Evolutionary conservation across 2,329 filamentous ascomycete species (phyloP).

Genomic region (Beauveria pseudobassiana): DNA sequence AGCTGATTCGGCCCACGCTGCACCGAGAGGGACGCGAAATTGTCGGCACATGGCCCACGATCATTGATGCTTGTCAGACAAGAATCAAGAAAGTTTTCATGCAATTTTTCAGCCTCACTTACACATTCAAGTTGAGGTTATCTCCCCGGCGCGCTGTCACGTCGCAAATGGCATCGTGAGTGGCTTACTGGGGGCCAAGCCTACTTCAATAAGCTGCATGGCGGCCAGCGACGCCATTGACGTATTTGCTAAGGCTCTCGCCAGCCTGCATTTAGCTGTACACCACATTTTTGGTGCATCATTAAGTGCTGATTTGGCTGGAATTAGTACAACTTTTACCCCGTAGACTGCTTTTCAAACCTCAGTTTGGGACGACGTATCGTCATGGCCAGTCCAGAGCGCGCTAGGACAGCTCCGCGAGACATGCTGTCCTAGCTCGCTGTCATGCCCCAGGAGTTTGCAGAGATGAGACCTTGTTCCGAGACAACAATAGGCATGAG

Average conservation of each 20-base stretch:
- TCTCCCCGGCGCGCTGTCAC: background rate
- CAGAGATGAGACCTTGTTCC: no score
- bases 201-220: background rate
- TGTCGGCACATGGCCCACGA: background rate
- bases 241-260: background rate
- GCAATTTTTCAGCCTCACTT: background rate
- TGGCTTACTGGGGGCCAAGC: background rate
- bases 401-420: no score
- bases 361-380: background rate
- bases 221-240: background rate
- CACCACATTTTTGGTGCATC: accelerated
- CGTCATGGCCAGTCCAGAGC: no score
- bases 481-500: no score
- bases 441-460: no score
- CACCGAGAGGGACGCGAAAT: background rate
- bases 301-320: background rate
- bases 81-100: background rate
- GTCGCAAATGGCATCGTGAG: background rate
- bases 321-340: no score
- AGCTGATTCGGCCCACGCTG: background rate
- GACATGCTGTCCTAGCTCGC: no score
- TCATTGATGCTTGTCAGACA: background rate
- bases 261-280: background rate
- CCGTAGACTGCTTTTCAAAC: background rate
- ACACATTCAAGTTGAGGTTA: background rate